Evolutionary conservation across 2,329 filamentous ascomycete genomes (phyloP).

Genomic region (Phoma sp.): DNA sequence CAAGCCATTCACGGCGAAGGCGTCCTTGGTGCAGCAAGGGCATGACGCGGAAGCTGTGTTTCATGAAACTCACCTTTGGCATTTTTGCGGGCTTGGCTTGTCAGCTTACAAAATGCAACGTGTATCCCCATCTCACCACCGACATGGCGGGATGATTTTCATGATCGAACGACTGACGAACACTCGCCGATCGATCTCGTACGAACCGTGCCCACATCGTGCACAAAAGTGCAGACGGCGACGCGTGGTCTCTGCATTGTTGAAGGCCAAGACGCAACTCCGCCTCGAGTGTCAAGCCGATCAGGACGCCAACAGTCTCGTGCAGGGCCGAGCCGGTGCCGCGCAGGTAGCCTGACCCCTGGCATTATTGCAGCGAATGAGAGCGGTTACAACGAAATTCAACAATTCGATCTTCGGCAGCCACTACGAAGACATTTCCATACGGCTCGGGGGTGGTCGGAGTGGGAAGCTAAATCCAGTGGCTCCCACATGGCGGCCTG

Average conservation of each 20-base stretch:
- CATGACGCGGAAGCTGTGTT: constrained; percentile 22
- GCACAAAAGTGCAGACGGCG: constrained; percentile 7
- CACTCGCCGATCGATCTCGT: background rate
- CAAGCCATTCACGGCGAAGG: constrained; percentile 27
- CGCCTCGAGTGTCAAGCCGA: constrained; percentile 21
- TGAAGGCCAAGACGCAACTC: constrained; percentile 15
- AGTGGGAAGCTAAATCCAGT: background rate
- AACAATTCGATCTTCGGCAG: constrained; percentile 28
- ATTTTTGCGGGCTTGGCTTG: constrained; percentile 17
- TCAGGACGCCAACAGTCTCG: constrained; percentile 23
- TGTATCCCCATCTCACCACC: constrained; percentile 10
- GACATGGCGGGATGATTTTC: background rate
- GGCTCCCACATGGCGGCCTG: background rate
- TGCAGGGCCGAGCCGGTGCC: constrained; percentile 37
- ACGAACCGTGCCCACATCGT: background rate
- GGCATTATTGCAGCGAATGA: constrained; percentile 21
- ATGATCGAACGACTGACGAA: background rate
- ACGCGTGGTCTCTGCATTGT: constrained; percentile 32
- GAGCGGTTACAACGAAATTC: constrained; percentile 5
- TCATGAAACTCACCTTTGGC: constrained; percentile 33
- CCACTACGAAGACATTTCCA: constrained; percentile 16
- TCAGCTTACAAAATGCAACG: constrained; percentile 8
- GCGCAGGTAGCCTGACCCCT: constrained; percentile 22
- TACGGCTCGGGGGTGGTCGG: constrained; percentile 16
- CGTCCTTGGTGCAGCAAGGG: constrained; percentile 31